Base-by-base conservation (phyloP, 345 rosid genomes). In the Acer campestre region DNA sequence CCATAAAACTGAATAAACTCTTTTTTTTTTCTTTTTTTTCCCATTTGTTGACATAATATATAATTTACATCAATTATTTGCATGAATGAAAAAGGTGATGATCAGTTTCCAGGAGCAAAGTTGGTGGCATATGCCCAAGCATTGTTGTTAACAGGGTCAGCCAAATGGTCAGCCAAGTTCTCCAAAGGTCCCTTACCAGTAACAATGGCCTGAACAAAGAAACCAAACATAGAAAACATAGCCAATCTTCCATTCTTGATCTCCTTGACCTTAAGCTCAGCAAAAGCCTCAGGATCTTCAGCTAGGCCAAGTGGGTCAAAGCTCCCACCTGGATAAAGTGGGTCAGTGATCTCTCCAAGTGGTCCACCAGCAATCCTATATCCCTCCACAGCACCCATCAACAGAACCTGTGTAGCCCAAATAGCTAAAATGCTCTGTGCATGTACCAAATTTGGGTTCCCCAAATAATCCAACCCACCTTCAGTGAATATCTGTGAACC, bases 321-420 rank as follows among this genome's bases (percentile, higher is more conserved):
- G 55, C 46, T 73, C 7, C 70, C 64, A 14, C 75, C 70, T 0
- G 58, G 70, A 7, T 31, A 61, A 20, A 72, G 35, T 17, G 74
- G 74, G 68, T 48, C 70, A 7, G 35, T 67, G 16, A 46, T 62
- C 67, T 73, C 74, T 22, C 70, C 64, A n/a, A 67, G 23, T 44
- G 74, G 74, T 18, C 81, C 78, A 7, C 68, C 53, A 3, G 78
- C 68, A 18, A 73, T 25, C 12, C 74, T n/a, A 63, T 46, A 79
- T 53, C 81, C 81, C 58, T 74, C 78, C 48, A 35, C 78, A 17
- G 66, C 70, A 4, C 75, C 82, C 75, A 79, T 79, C 23, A 74
- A 13, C 23, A 75, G 1, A 27, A 75, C 67, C 70, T 80, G 58
- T 20, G 66, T 62, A 3, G 79, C 27, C 71, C 70, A 62, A 2